Base-by-base conservation (phyloP, 2,329 filamentous ascomycete species). In the Emericellopsis cladophorae region DNA sequence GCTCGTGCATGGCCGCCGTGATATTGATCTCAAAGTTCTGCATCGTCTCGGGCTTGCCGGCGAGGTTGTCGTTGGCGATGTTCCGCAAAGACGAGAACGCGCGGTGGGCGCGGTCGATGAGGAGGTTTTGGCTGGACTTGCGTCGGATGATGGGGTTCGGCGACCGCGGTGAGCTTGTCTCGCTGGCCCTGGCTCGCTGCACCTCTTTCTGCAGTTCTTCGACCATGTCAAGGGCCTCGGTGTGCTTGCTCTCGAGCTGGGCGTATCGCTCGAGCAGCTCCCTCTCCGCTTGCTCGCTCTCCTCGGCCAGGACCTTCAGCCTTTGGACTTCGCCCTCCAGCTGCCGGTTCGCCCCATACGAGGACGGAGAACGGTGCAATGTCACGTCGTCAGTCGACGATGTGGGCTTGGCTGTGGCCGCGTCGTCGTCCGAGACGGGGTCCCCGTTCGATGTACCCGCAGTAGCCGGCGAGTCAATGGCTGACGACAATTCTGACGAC, bases 21-120 rank as follows among this genome's bases (percentile, higher is more conserved):
- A 98, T 67, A 55, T 95, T 93, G 37, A 92, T 67, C 57, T 96
- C 92, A 52, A 96, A 96, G 55, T 79, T 90, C 52, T 95, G 87
- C 73, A 93, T 84, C 1, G 81, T 75, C 49, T 95, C 90, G 1
- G 87, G 84, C 42, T 84, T 72, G 12, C 74, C 65, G 47, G 92
- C 86, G 47, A 98, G 86, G 52, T 88, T 85, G 49, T 96, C 89
- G 0, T 79, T 64, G 2, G 88, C 89, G 53, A 98, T 82, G 52
- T 89, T 93, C 44, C 89, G 81, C 31, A 98, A 75, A 2, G 88
- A 87, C 1, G 86, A 84, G 51, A 96, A 87, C 3, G 89, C 93
- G 44, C 92, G 79, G 51, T 95, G 89, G 7, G 90, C 88, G 42
- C 90, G 84, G 59, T 98, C 92, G 46, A 89, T 84, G 62, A 92